Evolutionary conservation across 495 filamentous ascomycete genomes (phyloP), one percentile per base, ranked within the genome.

Genomic region (Aspergillus campestris): DNA sequence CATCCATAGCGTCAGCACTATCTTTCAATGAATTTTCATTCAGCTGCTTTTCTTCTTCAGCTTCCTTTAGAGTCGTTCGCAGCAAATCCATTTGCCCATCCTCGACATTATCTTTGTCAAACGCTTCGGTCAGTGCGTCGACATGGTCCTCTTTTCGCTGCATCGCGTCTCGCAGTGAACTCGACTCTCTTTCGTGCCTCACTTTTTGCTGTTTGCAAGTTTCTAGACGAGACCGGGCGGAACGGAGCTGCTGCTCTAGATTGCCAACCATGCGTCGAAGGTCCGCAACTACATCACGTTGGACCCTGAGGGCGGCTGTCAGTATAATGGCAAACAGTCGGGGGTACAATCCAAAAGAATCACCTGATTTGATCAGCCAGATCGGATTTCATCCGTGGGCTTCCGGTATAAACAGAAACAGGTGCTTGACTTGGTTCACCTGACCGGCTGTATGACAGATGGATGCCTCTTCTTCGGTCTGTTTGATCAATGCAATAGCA

Each of bases 361-460:
- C 72, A 77, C 65, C 65, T 70, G 33, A 85, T 74, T 62, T 87
- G 85, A 14, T 75, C 75, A 33, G 78, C 82, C 7, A 79, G 65
- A 55, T 95, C 86, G 0, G 87, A 84, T 61, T 84, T 84, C 81
- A 97, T 94, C 7, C 88, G 79, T 18, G 81, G 68, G n/a, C 53
- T 61, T 3, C 74, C 65, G 3, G 42, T 59, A 45, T 64, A 81
- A 31, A 62, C 57, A n/a, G 59, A 31, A 18, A 87, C 74, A 11
- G 80, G 75, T 37, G 64, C 65, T 41, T 78, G 67, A n/a, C 62
- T 72, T 42, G 73, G 74, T 31, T 71, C 73, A 37, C 77, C 79
- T 28, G 67, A 66, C 42, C 70, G 73, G 41, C 61, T 70, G 55
- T 69, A 81, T 7, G 70, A 73, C 12, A 87, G 64, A 48, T 79